Conservation (phyloP, 2,329 filamentous ascomycete genomes). For the Waltergamsia citrina region DNA sequence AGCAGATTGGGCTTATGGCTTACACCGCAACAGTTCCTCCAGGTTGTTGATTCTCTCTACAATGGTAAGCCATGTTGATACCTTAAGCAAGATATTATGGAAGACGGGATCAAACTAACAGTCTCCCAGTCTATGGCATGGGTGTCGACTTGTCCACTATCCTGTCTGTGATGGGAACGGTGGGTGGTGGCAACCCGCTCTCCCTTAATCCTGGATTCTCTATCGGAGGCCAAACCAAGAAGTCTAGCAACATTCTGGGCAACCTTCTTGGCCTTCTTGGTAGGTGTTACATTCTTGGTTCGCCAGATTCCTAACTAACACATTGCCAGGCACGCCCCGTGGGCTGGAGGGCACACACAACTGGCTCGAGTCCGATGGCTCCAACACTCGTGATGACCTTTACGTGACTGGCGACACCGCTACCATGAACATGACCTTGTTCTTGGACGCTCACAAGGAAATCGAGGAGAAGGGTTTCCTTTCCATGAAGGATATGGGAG, state of each 20-base stretch:
- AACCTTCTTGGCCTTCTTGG: constrained; percentile 33
- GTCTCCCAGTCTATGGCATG: constrained; percentile 31
- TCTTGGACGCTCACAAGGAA: constrained; percentile 34
- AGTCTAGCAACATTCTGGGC: constrained; percentile 27
- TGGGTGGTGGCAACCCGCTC: constrained; percentile 36
- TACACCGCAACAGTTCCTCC: constrained; percentile 5
- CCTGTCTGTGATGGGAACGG: constrained; percentile 31
- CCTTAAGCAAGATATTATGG: background rate
- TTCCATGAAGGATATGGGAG: constrained; percentile 27
- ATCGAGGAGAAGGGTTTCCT: constrained; percentile 24
- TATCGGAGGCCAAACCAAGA: constrained; percentile 33
- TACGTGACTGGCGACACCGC: constrained; percentile 40
- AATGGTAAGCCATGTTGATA: background rate
- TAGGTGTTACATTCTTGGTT: background rate
- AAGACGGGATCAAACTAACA: background rate
- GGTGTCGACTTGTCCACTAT: constrained; percentile 27
- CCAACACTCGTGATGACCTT: constrained; percentile 40
- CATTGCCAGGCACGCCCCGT: constrained; percentile 21
- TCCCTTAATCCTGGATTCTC: constrained; percentile 38
- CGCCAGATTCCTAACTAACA: background rate
- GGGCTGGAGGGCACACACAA: constrained; percentile 44
- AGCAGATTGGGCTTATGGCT: background rate
- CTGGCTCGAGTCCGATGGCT: constrained; percentile 43
- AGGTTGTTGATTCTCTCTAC: constrained; percentile 6
- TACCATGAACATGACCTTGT: constrained; percentile 40